Evolutionary conservation across 495 filamentous ascomycete genomes (phyloP).

Genomic region (Darksidea phi): DNA sequence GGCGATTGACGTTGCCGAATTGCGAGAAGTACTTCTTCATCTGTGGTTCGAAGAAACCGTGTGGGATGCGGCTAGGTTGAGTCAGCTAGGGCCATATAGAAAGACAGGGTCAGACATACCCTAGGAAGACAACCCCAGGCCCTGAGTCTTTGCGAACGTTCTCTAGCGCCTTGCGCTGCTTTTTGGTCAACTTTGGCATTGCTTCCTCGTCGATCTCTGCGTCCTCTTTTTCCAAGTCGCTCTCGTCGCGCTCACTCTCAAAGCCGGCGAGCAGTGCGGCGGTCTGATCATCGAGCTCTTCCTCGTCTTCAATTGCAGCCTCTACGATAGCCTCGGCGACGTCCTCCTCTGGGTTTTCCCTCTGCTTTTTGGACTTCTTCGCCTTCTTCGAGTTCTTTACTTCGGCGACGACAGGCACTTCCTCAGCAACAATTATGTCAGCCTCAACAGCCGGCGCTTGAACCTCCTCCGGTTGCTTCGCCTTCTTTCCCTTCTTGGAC

Average conservation of each 20-base stretch:
- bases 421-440: not conserved
- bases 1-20: slow-evolving; percentile 77
- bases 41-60: slow-evolving; percentile 94
- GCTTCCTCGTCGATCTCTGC: slow-evolving; percentile 53
- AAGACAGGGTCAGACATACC: slow-evolving; percentile 45
- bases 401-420: slow-evolving; percentile 28
- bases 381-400: slow-evolving; percentile 16
- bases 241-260: slow-evolving; percentile 64
- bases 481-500: slow-evolving; percentile 31
- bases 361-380: slow-evolving; percentile 12
- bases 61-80: slow-evolving; percentile 68
- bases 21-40: slow-evolving; percentile 94
- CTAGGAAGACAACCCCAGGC: slow-evolving; percentile 83
- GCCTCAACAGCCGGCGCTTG: not conserved
- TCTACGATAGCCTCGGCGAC: slow-evolving; percentile 5
- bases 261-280: slow-evolving; percentile 71
- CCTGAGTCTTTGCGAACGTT: slow-evolving; percentile 49
- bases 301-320: slow-evolving; percentile 5
- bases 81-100: slow-evolving; percentile 31
- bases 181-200: slow-evolving; percentile 55
- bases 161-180: slow-evolving; percentile 62
- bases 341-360: slow-evolving; percentile 15
- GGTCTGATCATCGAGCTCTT: slow-evolving; percentile 57
- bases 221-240: slow-evolving; percentile 59
- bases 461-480: slow-evolving; percentile 26